Evolutionary conservation across 805 yeast species (phyloP).

Genomic region (Kuraishia molischiana): DNA sequence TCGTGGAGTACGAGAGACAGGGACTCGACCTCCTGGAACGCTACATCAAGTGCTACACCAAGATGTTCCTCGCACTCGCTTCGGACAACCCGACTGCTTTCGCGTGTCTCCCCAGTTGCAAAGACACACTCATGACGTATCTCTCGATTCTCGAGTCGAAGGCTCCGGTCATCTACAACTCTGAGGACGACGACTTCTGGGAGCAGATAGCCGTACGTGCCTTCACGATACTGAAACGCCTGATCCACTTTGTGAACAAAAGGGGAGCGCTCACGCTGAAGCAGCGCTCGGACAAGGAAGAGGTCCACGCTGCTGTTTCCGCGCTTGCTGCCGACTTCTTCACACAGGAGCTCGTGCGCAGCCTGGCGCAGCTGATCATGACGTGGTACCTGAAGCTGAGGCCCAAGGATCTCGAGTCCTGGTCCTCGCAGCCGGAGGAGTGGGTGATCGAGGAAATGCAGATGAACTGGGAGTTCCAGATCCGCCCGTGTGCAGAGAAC

Average conservation of each 20-base stretch:
- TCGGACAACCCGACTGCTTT: slow-evolving; percentile 60
- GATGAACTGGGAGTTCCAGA: slow-evolving; percentile 72
- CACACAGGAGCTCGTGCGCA: slow-evolving; percentile 42
- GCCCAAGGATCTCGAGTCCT: slow-evolving; percentile 69
- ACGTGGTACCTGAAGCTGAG: slow-evolving; percentile 65
- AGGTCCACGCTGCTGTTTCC: slow-evolving; percentile 41
- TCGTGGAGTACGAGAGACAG: slow-evolving; percentile 41
- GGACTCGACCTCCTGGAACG: slow-evolving; percentile 48
- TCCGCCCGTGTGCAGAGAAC: slow-evolving; percentile 81
- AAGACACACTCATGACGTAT: slow-evolving; percentile 50
- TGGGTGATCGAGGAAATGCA: slow-evolving; percentile 80
- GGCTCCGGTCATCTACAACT: slow-evolving; percentile 55
- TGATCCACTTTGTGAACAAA: slow-evolving; percentile 52
- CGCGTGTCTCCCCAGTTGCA: slow-evolving; percentile 54
- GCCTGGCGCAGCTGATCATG: slow-evolving; percentile 58
- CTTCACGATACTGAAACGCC: slow-evolving; percentile 51
- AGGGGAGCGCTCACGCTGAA: slow-evolving; percentile 57
- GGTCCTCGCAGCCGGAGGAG: slow-evolving; percentile 87
- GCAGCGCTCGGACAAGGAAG: slow-evolving; percentile 55
- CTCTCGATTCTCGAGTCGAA: slow-evolving; percentile 51
- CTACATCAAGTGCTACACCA: slow-evolving; percentile 66
- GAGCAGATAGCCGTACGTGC: slow-evolving; percentile 61
- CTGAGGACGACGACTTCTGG: slow-evolving; percentile 59
- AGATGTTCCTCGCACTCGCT: slow-evolving; percentile 55
- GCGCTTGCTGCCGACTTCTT: slow-evolving; percentile 46